Evolutionary conservation across 2,329 filamentous ascomycete genomes (phyloP).

Genomic region (Leptographium lundbergii): DNA sequence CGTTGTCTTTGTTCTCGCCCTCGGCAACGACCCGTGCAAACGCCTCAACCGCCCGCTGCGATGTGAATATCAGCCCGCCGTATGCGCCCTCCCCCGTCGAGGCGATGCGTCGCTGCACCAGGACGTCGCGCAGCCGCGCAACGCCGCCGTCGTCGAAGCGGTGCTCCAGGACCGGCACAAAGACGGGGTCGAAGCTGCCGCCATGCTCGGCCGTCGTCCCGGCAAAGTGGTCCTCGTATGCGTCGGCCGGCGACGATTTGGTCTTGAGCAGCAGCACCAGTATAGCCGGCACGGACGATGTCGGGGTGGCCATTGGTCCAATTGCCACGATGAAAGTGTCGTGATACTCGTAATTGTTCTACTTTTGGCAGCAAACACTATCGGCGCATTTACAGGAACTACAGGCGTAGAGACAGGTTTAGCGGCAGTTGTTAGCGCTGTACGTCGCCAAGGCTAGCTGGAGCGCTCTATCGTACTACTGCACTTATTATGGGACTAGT

Average conservation of each 20-base stretch:
- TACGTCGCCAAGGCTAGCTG: background rate
- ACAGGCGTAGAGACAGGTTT: background rate
- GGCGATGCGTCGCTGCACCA: slow-evolving; percentile 29
- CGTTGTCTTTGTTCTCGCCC: slow-evolving; percentile 20
- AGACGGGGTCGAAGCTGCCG: slow-evolving; percentile 45
- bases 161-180: slow-evolving; percentile 69
- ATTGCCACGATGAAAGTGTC: background rate
- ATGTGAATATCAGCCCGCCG: slow-evolving; percentile 74
- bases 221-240: slow-evolving; percentile 57
- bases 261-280: slow-evolving; percentile 69
- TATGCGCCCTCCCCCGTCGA: slow-evolving; percentile 32
- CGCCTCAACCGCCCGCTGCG: slow-evolving; percentile 70
- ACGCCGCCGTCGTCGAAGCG: slow-evolving; percentile 49
- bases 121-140: slow-evolving; percentile 34
- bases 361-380: background rate
- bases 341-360: background rate
- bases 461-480: background rate
- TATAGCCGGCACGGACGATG: slow-evolving; percentile 8
- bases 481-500: slow-evolving; percentile 3
- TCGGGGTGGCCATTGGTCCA: slow-evolving; percentile 2
- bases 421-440: background rate
- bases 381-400: background rate
- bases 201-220: slow-evolving; percentile 18
- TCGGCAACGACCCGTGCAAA: slow-evolving; percentile 52
- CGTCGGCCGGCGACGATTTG: slow-evolving; percentile 56